phyloP scores from a whole-genome alignment of 2,329 filamentous ascomycete genomes.

The Trichoderma koningii region DNA sequence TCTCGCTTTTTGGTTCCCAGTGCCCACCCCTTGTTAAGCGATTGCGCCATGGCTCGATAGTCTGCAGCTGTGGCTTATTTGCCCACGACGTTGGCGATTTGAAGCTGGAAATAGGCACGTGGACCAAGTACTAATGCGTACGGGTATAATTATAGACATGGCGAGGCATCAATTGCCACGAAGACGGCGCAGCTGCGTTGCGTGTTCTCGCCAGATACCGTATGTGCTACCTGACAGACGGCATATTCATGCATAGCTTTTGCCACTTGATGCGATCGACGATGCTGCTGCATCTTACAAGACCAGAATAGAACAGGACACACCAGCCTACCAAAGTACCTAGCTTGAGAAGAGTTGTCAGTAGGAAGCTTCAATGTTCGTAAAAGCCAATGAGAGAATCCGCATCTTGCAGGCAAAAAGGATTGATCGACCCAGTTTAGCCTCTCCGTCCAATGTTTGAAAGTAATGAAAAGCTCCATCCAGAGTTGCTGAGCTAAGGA shows the following conservation, averaged over 20 bases:
- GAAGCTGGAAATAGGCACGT: too few species aligned
- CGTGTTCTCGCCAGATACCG: background rate
- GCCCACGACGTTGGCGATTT: too few species aligned
- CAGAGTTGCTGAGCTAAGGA: constrained; percentile 1
- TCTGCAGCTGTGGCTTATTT: too few species aligned
- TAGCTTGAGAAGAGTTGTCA: too few species aligned
- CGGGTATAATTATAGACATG: constrained; percentile 15
- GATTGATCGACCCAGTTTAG: constrained; percentile 14
- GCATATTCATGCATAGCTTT: background rate
- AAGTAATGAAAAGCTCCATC: constrained; percentile 18
- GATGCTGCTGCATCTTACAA: too few species aligned
- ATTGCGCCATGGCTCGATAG: too few species aligned
- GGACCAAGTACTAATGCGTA: background rate
- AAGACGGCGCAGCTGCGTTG: constrained; percentile 19
- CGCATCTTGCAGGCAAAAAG: constrained; percentile 16
- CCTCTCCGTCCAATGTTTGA: constrained; percentile 23
- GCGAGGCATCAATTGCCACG: constrained; percentile 7
- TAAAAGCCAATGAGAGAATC: background rate
- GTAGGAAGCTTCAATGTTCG: background rate
- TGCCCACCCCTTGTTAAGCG: too few species aligned
- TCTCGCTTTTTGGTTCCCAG: too few species aligned
- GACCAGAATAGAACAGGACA: too few species aligned
- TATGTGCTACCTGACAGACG: too few species aligned
- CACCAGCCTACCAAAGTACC: too few species aligned
- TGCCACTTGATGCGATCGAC: background rate